Evolutionary conservation across 177 flowering plant species (phyloP), one percentile per base, ranked within the genome.

Genomic region (Vitis hybrid): DNA sequence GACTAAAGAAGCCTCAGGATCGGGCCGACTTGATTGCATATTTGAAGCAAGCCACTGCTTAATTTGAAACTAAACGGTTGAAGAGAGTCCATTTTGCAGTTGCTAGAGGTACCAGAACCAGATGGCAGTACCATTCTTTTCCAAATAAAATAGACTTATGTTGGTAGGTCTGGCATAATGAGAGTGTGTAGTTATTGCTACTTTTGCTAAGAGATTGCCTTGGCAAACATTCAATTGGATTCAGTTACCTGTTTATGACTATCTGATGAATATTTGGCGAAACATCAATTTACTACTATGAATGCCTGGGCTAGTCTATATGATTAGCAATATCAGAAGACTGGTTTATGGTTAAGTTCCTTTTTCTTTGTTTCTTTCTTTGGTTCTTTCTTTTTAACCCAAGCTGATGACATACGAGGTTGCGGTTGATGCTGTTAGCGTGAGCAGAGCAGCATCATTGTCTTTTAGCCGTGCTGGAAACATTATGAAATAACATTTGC

Each of bases 1-100:
- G 94, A 59, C 70, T 90, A 78, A 90, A 90, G 88, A 90, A 90
- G 79, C 94, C 94, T 1, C 89, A 90, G 72, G 94, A 90, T 0
- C 92, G 94, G 27, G 90, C 94, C 0, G 92, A 90, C 62, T 90
- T 90, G 50, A 90, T 90, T 69, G 84, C 94, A 2, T 90, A 80
- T 71, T 80, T 90, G 70, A 90, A 90, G 81, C 64, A 75, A 65
- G 60, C 87, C n/a, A 87, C 90, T 32, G 73, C 88, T 1, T 72
- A 30, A 49, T 72, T 40, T 40, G 46, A 40, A 40, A 40, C 46
- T 40, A 40, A 40, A 27, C 1, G 46, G 0, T 40, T 6, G 46
- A 40, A 40, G 46, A 40, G 8, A 40, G 46, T 40, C 1, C 30
- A 10, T 35, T 64, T 52, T 40, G 52, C 30, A 58, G 62, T 60